These are phyloP conservation scores for Sphagnum fallax DNA, from an alignment of 228 moss, liverwort and hornwort genomes.

Conservation along the genomic window DNA sequence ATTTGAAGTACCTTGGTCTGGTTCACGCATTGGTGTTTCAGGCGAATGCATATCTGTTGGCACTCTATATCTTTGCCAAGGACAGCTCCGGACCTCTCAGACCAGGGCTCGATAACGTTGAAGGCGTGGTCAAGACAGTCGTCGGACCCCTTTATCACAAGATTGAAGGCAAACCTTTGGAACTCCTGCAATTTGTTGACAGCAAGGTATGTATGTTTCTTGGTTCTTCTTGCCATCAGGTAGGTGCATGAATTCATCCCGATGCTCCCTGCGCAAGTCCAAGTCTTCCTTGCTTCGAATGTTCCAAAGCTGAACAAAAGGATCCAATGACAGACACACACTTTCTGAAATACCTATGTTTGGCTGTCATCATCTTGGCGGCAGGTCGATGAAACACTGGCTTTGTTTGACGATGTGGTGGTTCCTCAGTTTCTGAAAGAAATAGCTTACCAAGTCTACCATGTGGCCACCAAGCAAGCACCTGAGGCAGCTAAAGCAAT, in stretches of 20 bases:
- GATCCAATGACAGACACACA: background rate
- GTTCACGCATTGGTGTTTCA: constrained; percentile 12
- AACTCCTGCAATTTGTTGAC: constrained; percentile 22
- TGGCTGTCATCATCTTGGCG: no score
- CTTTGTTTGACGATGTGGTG: constrained; percentile 13
- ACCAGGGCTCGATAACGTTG: constrained; percentile 31
- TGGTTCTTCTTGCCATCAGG: background rate
- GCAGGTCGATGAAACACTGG: constrained; percentile 21
- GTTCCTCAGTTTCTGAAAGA: constrained; percentile 12
- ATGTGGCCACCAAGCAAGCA: constrained; percentile 5
- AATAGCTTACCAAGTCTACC: constrained; percentile 5
- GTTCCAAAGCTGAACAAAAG: background rate
- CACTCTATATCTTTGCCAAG: constrained; percentile 24
- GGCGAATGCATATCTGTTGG: constrained; percentile 12
- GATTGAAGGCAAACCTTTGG: constrained; percentile 24
- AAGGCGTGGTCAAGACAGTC: constrained; percentile 41
- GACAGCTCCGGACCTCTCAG: constrained; percentile 35
- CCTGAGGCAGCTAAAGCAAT: constrained; percentile 7
- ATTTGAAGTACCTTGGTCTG: constrained; percentile 34
- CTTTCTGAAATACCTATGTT: background rate
- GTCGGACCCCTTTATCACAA: constrained; percentile 38
- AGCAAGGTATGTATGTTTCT: constrained; percentile 12
- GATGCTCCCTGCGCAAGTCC: background rate
- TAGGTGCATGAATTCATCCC: background rate
- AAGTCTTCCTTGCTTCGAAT: background rate